Percentiles rank a stretch among this genome's conserved stretches.
These are phyloP conservation scores for Smallanthus sonchifolius DNA, from an alignment of 129 eudicot species.

Conservation along the genomic window DNA sequence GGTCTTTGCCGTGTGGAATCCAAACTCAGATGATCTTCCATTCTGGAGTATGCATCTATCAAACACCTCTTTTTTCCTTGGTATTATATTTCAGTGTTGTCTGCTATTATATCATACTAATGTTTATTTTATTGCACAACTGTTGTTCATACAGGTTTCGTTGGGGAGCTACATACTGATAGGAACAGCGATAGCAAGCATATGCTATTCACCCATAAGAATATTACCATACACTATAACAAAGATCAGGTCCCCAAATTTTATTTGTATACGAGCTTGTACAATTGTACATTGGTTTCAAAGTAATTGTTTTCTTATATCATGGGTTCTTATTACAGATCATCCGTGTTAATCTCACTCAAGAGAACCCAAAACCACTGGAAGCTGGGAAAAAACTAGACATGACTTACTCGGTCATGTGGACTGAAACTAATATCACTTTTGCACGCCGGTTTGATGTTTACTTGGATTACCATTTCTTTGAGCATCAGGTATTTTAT, in stretches of 20 bases:
- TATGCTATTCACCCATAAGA: slow-evolving; percentile 68
- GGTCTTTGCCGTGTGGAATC: slow-evolving; percentile 25
- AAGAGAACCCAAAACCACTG: slow-evolving; percentile 72
- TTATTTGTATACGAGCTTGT: too few relatives aligned
- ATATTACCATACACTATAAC: slow-evolving; percentile 64
- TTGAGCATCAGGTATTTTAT: slow-evolving; percentile 88
- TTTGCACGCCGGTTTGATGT: slow-evolving; percentile 86
- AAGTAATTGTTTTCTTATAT: slow-evolving; percentile 2
- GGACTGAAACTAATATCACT: slow-evolving; percentile 66
- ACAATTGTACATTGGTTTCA: neutral
- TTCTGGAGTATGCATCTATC: slow-evolving; percentile 70
- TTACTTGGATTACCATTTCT: slow-evolving; percentile 93
- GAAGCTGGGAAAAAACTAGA: slow-evolving; percentile 68
- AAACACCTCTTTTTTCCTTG: neutral
- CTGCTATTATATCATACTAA: neutral
- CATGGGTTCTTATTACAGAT: slow-evolving; percentile 44
- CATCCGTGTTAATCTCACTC: slow-evolving; percentile 89
- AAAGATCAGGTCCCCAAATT: slow-evolving; percentile 56
- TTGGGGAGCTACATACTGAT: slow-evolving; percentile 83
- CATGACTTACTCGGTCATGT: slow-evolving; percentile 85
- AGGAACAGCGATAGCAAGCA: slow-evolving; percentile 72
- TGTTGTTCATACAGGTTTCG: slow-evolving; percentile 54
- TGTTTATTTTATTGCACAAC: slow-evolving; percentile 5
- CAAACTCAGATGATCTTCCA: slow-evolving; percentile 71
- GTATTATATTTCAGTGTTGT: neutral